phyloP scores from a whole-genome alignment of 169 alveolate species.

The Plasmodium malariae region DNA sequence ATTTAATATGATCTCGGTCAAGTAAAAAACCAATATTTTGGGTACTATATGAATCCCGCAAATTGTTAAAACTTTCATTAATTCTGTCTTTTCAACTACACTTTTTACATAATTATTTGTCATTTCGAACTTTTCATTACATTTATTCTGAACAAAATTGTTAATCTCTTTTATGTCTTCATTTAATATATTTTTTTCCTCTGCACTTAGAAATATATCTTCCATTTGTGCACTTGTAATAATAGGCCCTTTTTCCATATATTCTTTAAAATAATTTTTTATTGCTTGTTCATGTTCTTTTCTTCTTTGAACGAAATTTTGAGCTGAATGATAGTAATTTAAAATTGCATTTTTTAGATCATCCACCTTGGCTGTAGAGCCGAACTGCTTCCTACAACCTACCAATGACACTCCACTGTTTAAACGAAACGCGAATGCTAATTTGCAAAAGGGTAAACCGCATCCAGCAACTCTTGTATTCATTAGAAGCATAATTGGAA shows the following conservation, averaged over 20 bases:
- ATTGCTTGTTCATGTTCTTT: conserved; percentile 32
- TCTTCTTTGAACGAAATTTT: conserved; percentile 14
- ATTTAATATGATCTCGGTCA: background rate
- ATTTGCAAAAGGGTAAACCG: too few species aligned
- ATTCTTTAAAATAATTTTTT: conserved; percentile 12
- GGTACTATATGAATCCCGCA: conserved; percentile 37
- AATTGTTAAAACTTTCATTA: conserved; percentile 13
- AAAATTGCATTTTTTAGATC: conserved; percentile 10
- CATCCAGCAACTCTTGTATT: too few species aligned
- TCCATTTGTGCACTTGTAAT: background rate
- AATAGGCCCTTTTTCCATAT: background rate
- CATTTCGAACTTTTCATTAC: background rate
- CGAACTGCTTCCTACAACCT: conserved; percentile 1
- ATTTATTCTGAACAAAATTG: conserved; percentile 6
- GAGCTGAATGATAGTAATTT: conserved; percentile 9
- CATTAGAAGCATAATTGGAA: too few species aligned
- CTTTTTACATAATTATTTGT: background rate
- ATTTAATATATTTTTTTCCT: conserved; percentile 11
- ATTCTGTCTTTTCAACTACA: conserved; percentile 2
- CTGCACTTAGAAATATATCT: background rate
- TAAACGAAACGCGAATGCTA: too few species aligned
- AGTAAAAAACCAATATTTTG: conserved; percentile 7
- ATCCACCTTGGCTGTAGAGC: background rate
- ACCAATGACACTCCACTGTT: too few species aligned
- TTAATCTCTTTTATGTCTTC: background rate